Conservation (phyloP, 495 filamentous ascomycete genomes). For the Penicillium samsonianum region DNA sequence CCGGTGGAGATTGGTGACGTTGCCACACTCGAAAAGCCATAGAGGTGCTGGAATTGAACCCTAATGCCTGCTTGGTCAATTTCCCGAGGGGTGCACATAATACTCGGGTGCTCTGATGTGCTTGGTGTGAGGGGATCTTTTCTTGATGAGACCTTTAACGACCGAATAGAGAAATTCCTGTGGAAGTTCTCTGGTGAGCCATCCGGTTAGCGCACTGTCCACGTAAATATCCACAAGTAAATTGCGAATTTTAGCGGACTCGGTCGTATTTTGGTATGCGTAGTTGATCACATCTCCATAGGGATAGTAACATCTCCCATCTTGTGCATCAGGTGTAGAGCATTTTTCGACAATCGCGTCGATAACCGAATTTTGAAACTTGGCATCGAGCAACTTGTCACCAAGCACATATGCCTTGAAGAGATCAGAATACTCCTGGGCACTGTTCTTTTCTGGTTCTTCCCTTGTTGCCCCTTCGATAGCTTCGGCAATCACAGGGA, state of each 20-base stretch:
- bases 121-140: background rate
- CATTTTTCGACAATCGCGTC: background rate
- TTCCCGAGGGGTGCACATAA: background rate
- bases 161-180: background rate
- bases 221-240: background rate
- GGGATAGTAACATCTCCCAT: too few relatives aligned
- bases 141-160: background rate
- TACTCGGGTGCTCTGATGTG: background rate
- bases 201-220: background rate
- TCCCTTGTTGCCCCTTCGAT: too few relatives aligned
- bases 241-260: background rate
- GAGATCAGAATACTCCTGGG: background rate
- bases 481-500: background rate
- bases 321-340: background rate
- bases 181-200: background rate
- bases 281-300: background rate
- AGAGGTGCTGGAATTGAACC: too few relatives aligned
- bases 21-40: background rate
- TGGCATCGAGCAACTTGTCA: background rate
- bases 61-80: background rate
- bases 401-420: background rate
- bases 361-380: background rate
- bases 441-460: background rate
- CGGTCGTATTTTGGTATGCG: background rate
- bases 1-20: too few relatives aligned